Base-by-base conservation (phyloP, 1,139 yeast species). In the Geotrichum australiense region DNA sequence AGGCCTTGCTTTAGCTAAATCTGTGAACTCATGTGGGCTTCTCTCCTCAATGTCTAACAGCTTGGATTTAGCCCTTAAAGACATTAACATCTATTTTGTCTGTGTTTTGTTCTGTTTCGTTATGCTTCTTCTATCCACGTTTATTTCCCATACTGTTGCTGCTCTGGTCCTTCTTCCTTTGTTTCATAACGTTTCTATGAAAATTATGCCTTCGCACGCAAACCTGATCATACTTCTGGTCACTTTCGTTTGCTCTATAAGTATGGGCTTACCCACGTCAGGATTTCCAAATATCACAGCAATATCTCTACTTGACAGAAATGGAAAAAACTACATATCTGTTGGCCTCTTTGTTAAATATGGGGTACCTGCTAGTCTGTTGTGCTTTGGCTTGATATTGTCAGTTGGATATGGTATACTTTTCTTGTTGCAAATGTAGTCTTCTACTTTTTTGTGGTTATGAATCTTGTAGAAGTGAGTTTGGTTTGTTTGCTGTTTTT, bases 271-370 rank as follows among this genome's bases (percentile, higher is more conserved):
- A 47, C 97, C 97, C 22, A 89, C 97, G 0, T 83, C 94, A 1
- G 96, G 97, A 0, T 89, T 89, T 73, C 97, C 97, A 12, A 89
- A 89, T 54, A 95, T 89, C 33, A 87, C 96, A 0, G 97, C 96
- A 2, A 84, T 89, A 46, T 84, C 94, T 46, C 76, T 86, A 78
- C 75, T 85, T 5, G 95, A 89, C 61, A 95, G 84, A 56, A 73
- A 86, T 22, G 96, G 96, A 7, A 79, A 79, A 47, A 80, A 91
- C 23, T 89, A 89, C 57, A 64, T 89, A 51, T 76, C 87, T 1
- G 96, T 87, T 14, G 76, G 78, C 26, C 80, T 80, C 35, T 89
- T 89, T 57, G 84, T 89, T 45, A 78, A 81, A 14, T 71, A 94
- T 50, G 97, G 97, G 56, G 81, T 87, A 14, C 95, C 96, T 1